phyloP scores from a whole-genome alignment of 129 eudicot species.

The Calendula officinalis region DNA sequence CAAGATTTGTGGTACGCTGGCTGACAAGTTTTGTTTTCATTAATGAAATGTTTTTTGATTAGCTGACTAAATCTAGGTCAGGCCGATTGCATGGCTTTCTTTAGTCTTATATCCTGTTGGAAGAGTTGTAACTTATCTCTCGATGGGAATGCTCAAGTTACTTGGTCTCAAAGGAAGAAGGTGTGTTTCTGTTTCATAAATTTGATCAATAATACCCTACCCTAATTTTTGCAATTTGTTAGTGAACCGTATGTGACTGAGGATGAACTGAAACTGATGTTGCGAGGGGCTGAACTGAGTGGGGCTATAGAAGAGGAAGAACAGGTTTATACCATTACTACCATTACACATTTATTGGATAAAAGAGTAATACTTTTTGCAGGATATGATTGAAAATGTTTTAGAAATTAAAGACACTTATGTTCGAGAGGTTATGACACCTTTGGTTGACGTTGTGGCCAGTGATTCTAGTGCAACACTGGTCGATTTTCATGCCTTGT shows the following conservation, averaged over 20 bases:
- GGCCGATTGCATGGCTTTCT: conserved; percentile 99
- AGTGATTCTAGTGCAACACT: conserved; percentile 91
- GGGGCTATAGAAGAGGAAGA: conserved; percentile 99
- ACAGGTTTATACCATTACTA: conserved; percentile 51
- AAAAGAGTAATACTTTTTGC: conserved; percentile 25
- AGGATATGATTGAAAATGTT: conserved; percentile 99
- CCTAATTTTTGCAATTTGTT: conserved; percentile 4
- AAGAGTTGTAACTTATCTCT: conserved; percentile 86
- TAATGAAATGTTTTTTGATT: conserved; percentile 1
- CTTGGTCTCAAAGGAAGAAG: conserved; percentile 95
- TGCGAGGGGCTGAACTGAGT: conserved; percentile 96
- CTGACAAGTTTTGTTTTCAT: background rate
- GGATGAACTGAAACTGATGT: conserved; percentile 92
- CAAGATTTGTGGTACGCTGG: conserved; percentile 91
- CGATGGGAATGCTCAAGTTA: conserved; percentile 96
- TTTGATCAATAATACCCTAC: background rate
- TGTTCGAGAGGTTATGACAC: conserved; percentile 99
- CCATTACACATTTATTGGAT: background rate
- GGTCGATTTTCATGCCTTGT: conserved; percentile 76
- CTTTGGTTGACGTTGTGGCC: conserved; percentile 97
- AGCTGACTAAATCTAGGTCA: conserved; percentile 62
- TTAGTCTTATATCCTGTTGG: conserved; percentile 90
- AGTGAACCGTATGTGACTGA: conserved; percentile 98
- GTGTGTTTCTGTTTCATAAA: conserved; percentile 20
- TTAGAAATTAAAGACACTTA: conserved; percentile 96